Evolutionary conservation across 1,284 basidiomycete species (phyloP), one percentile per base, ranked within the genome.

Genomic region (Sanguinoderma infundibulare): DNA sequence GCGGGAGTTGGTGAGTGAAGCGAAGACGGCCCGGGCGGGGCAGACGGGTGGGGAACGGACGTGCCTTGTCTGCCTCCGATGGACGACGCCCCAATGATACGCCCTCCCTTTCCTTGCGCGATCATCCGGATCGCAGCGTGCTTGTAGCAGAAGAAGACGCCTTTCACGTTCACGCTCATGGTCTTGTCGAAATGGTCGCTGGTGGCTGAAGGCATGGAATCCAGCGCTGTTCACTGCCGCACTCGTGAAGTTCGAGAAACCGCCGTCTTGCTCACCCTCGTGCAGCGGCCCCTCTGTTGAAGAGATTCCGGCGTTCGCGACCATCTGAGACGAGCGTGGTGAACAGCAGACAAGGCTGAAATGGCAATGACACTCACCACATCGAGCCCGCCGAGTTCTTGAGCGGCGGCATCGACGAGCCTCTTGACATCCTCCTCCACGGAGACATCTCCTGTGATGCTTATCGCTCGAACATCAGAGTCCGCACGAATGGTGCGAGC

Each of bases 61-160:
- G n/a, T n/a, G 70, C 73, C 69, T 67, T 57, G 49, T 59, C 69
- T 73, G 30, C 71, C 70, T 0, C 63, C 65, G 10, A 71, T 60
- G 2, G 72, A 74, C 4, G 65, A 67, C 0, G 72, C 72, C 8
- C 74, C 77, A 22, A 77, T 72, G 9, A 78, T 73, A 32, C 74
- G 66, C 2, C 77, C 77, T 0, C 76, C 76, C 6, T 65, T 63
- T 6, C 75, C 75, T 63, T 78, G 77, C 63, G 71, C 68, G 55
- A 73, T 59, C 71, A 77, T 73, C 60, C 74, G 73, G 35, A 62
- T 63, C 8, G 74, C 75, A 0, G 75, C 77, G 30, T 74, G 70
- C 67, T 77, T 76, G 69, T 75, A 78, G 64, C 69, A 73, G 20
- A 75, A 64, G 58, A 77, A 72, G 14, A 73, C 69, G 24, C 77